Evolutionary conservation across 768 basidiomycete genomes (phyloP).

Genomic region (Termitomyces sp.): DNA sequence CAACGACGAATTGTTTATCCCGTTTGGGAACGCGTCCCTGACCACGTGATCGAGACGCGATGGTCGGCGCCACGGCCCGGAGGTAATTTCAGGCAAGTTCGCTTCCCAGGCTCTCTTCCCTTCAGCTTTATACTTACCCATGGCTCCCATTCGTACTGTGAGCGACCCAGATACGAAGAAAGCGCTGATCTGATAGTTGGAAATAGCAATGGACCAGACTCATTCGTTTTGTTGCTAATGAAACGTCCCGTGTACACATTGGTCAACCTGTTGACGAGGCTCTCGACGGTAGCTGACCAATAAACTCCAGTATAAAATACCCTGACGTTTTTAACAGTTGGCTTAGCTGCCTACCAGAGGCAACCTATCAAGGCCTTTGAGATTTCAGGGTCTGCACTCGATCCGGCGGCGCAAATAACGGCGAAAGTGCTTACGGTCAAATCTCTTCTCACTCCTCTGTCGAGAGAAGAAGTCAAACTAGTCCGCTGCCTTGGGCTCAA

Average conservation of each 20-base stretch:
- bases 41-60: constrained; percentile 9
- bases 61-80: neutral
- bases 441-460: constrained; percentile 63
- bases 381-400: constrained; percentile 65
- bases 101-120: constrained; percentile 1
- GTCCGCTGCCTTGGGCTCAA: constrained; percentile 79
- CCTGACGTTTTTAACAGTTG: constrained; percentile 38
- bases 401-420: constrained; percentile 61
- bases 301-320: neutral
- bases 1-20: constrained; percentile 17
- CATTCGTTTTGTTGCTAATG: constrained; percentile 75
- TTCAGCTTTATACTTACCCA: constrained; percentile 20
- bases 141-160: constrained; percentile 59
- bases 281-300: constrained; percentile 47
- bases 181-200: neutral
- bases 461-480: constrained; percentile 58
- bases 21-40: constrained; percentile 13
- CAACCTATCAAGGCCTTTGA: constrained; percentile 63
- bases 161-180: constrained; percentile 12
- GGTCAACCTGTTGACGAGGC: constrained; percentile 68
- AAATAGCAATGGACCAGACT: constrained; percentile 71
- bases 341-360: constrained; percentile 47
- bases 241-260: constrained; percentile 69
- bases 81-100: neutral
- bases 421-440: constrained; percentile 63